phyloP scores from a whole-genome alignment of 805 yeast species.

The Alloascoidea hylecoeti region DNA sequence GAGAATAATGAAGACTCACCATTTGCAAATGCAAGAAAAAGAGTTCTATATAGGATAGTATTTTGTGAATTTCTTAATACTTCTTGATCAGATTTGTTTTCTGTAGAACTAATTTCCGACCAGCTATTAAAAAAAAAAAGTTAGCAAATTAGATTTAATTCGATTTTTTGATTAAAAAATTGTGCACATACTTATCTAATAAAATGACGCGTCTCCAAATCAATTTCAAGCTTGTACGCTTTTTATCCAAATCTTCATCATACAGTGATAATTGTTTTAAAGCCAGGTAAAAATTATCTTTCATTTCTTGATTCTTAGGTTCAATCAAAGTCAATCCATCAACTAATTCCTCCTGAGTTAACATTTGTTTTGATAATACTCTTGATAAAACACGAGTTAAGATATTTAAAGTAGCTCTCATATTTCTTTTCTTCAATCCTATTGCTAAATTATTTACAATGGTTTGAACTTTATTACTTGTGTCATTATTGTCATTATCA shows the following conservation, averaged over 20 bases:
- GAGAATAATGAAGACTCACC: constrained; percentile 16
- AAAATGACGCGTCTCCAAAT: constrained; percentile 50
- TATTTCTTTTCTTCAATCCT: constrained; percentile 8
- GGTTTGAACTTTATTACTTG: not conserved
- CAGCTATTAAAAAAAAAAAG: constrained; percentile 22
- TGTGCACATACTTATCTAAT: constrained; percentile 19
- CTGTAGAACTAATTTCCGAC: constrained; percentile 21
- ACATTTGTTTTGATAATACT: constrained; percentile 22
- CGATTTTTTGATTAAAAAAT: too few relatives aligned
- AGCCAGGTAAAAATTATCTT: constrained; percentile 26
- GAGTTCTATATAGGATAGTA: constrained; percentile 31
- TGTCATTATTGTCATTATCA: constrained; percentile 16
- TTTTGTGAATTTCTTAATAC: constrained; percentile 23
- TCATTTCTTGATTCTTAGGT: constrained; percentile 15
- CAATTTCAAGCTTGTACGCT: constrained; percentile 19
- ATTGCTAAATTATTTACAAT: not conserved
- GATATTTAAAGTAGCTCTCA: constrained; percentile 12
- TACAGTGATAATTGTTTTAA: constrained; percentile 33
- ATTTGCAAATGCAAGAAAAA: constrained; percentile 21
- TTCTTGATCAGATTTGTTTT: constrained; percentile 26
- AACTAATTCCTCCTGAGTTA: constrained; percentile 31
- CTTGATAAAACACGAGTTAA: constrained; percentile 14
- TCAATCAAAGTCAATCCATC: constrained; percentile 35
- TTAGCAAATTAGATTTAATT: not conserved
- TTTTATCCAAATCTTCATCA: constrained; percentile 14